These are phyloP conservation scores for Solanum corneliomulleri DNA, from an alignment of 257 asterid genomes.

Conservation along the genomic window DNA sequence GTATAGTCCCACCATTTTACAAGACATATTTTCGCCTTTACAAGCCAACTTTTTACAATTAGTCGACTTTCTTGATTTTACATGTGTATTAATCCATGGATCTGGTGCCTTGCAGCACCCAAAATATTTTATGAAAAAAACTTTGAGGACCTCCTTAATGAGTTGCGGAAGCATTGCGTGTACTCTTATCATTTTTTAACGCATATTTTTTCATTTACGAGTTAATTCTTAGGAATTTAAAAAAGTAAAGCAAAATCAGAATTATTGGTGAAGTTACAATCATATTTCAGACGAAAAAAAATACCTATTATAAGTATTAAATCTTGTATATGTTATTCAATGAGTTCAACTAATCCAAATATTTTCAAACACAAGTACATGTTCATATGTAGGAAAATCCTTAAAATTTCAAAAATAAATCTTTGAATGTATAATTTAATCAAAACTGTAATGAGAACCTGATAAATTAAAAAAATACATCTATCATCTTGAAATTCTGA, in stretches of 20 bases:
- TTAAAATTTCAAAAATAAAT: neutral
- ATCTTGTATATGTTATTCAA: neutral
- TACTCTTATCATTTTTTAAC: too few species aligned
- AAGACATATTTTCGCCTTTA: neutral
- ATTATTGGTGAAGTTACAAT: neutral
- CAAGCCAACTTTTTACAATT: neutral
- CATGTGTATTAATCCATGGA: neutral
- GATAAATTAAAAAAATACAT: neutral
- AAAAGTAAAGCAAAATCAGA: too few species aligned
- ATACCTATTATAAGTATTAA: neutral
- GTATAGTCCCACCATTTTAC: neutral
- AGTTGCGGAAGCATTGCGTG: too few species aligned
- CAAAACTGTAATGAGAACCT: neutral
- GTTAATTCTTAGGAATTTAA: neutral
- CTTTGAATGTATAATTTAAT: neutral
- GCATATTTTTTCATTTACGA: too few species aligned
- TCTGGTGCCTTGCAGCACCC: neutral
- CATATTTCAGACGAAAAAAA: neutral
- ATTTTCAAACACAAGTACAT: neutral
- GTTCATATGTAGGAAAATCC: neutral
- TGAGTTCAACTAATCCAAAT: neutral
- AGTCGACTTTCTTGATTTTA: too few species aligned
- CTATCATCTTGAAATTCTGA: neutral
- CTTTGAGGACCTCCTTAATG: neutral
- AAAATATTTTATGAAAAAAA: neutral